phyloP scores from a whole-genome alignment of 2,329 filamentous ascomycete species.

The Byssochlamys sp. region DNA sequence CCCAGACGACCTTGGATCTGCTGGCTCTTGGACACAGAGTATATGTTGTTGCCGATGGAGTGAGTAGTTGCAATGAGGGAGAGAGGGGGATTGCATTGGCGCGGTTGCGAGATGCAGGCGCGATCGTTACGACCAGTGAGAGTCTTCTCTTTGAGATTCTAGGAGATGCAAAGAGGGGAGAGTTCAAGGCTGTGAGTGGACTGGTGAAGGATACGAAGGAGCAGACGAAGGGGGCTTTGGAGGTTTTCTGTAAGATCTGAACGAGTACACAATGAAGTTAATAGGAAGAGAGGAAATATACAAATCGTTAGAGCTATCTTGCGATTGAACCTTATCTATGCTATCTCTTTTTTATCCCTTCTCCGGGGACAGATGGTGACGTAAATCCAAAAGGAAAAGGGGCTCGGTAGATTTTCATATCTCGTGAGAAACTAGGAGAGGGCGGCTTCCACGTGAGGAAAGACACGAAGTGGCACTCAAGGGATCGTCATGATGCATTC shows the following conservation, averaged over 20 bases:
- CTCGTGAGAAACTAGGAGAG: too few species aligned
- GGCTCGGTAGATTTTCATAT: too few species aligned
- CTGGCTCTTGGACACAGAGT: conserved; percentile 66
- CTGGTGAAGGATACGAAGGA: conserved; percentile 68
- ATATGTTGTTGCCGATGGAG: conserved; percentile 79
- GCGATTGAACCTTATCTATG: not conserved
- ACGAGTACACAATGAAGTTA: too few species aligned
- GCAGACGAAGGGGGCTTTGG: conserved; percentile 60
- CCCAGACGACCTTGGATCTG: conserved; percentile 80
- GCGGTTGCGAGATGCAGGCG: conserved; percentile 65
- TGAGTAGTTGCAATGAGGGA: conserved; percentile 74
- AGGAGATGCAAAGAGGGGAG: conserved; percentile 64
- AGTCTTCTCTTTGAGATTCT: conserved; percentile 81
- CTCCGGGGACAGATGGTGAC: not conserved
- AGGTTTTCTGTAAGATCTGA: conserved; percentile 54
- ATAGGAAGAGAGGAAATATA: not conserved
- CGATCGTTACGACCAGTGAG: conserved; percentile 75
- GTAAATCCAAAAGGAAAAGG: not conserved
- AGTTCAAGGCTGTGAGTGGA: conserved; percentile 61
- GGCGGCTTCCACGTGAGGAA: too few species aligned
- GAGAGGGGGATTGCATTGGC: conserved; percentile 73
- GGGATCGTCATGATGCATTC: not conserved
- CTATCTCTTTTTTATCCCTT: not conserved
- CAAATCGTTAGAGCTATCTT: not conserved
- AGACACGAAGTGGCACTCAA: not conserved